Evolutionary conservation across 2,329 filamentous ascomycete genomes (phyloP).

Genomic region (Penicillium freii): DNA sequence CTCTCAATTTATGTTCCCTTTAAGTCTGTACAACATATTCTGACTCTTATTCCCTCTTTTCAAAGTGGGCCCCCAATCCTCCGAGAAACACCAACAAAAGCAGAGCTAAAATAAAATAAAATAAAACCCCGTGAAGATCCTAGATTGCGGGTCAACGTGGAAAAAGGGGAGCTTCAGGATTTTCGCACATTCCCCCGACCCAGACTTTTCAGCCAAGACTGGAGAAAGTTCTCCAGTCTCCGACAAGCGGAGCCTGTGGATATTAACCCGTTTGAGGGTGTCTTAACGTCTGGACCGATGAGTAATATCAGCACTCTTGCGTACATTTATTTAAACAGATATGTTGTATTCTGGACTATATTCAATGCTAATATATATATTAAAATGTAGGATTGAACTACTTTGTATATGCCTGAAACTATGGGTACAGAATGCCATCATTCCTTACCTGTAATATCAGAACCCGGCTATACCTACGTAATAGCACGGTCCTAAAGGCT

Average conservation of each 20-base stretch:
- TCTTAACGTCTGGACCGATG: background rate
- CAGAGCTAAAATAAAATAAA: background rate
- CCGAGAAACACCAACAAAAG: slow-evolving; percentile 2
- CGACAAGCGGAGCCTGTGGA: slow-evolving; percentile 5
- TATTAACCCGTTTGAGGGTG: background rate
- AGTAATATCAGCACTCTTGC: background rate
- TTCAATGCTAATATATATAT: too few species aligned
- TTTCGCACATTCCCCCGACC: slow-evolving; percentile 12
- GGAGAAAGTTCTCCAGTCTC: slow-evolving; percentile 5
- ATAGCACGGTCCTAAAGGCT: slow-evolving; percentile 3
- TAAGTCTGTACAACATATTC: background rate
- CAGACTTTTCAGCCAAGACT: slow-evolving; percentile 2
- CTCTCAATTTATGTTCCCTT: background rate
- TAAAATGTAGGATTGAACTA: too few species aligned
- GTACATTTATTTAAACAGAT: too few species aligned
- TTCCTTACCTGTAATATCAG: background rate
- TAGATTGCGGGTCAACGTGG: background rate
- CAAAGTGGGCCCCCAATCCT: background rate
- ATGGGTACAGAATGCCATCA: background rate
- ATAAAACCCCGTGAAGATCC: slow-evolving; percentile 1
- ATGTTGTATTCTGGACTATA: background rate
- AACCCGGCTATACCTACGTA: background rate
- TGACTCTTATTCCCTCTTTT: background rate
- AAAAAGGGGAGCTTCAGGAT: slow-evolving; percentile 1
- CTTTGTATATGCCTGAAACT: too few species aligned